Percentiles rank a stretch among this genome's conserved stretches.
These are phyloP conservation scores for Mycena vitilis DNA, from an alignment of 768 basidiomycete genomes.

Conservation along the genomic window DNA sequence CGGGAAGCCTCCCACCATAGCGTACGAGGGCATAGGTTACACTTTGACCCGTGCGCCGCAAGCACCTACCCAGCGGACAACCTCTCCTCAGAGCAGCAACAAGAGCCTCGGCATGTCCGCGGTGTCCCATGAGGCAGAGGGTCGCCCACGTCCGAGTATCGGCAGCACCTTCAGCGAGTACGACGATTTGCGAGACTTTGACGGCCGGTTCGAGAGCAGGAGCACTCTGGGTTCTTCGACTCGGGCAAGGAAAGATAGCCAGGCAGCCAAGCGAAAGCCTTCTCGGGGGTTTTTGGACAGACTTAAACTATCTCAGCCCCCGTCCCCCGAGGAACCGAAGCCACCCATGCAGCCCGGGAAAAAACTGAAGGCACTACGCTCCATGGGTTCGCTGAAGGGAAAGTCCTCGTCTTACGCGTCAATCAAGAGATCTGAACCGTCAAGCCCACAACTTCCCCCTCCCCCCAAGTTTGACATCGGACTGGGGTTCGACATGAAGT, in stretches of 20 bases:
- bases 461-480: constrained; percentile 66
- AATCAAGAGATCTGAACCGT: constrained; percentile 51
- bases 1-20: constrained; percentile 90
- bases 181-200: constrained; percentile 88
- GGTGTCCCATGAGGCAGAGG: constrained; percentile 45
- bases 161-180: constrained; percentile 85
- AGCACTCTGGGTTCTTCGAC: constrained; percentile 70
- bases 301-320: constrained; percentile 65
- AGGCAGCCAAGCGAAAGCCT: constrained; percentile 63
- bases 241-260: constrained; percentile 49
- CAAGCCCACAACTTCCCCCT: constrained; percentile 66
- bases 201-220: constrained; percentile 85
- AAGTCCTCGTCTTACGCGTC: constrained; percentile 50
- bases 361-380: constrained; percentile 79
- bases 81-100: constrained; percentile 46
- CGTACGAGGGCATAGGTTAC: constrained; percentile 89
- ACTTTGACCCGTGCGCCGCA: constrained; percentile 55
- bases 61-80: constrained; percentile 32
- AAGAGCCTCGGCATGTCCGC: constrained; percentile 45
- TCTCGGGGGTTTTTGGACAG: constrained; percentile 77
- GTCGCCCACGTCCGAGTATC: constrained; percentile 73
- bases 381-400: constrained; percentile 84
- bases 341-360: constrained; percentile 50
- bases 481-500: constrained; percentile 67
- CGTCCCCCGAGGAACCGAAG: constrained; percentile 55